Base-by-base conservation (phyloP, 768 basidiomycete genomes). In the Candolleomyces aberdarensis region DNA sequence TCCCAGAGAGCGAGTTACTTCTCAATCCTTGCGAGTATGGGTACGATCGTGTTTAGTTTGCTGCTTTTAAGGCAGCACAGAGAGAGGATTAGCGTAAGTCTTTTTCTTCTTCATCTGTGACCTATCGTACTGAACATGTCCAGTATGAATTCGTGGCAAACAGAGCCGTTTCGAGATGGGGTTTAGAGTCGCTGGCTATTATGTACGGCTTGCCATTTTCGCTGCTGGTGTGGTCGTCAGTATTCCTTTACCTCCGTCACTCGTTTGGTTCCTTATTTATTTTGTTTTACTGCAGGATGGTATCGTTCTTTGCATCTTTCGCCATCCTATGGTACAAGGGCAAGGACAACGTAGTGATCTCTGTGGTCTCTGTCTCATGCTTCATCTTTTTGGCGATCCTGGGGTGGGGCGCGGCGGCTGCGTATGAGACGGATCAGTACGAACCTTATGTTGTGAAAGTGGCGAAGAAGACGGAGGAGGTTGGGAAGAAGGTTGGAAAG, bases 221-320 rank as follows among this genome's bases (percentile, higher is more conserved):
- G 3, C 50, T 65, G 7, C 19, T 62, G 10, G 44, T 65, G 46
- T 65, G 57, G 41, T 56, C 51, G 64, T 63, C 39, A 22, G 64
- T 56, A 40, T 40, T 36, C 19, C 29, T 36, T 22, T 13, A 14
- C 40, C 46, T 41, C n/a, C 11, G 9, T 11, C 10, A 17, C 44
- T 29, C 5, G 17, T 22, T 13, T 40, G n/a, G 20, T 40, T 4
- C 22, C 44, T 15, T 14, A 14, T 14, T 5, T 40, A 22, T 55
- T 39, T 15, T 26, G 31, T 11, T 22, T 22, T 19, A 13, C 7
- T n/a, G 29, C 32, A 72, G 71, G 11, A 65, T 66, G 47, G 36
- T 68, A 14, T 63, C 67, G 3, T 70, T 72, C 55, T 64, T 72
- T 19, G 53, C 57, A 26, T 66, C 71, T n/a, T 68, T 72, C 53